Percentiles rank a stretch among this genome's conserved stretches.
phyloP scores from a whole-genome alignment of 345 rosid species.

The Reutealis trisperma region DNA sequence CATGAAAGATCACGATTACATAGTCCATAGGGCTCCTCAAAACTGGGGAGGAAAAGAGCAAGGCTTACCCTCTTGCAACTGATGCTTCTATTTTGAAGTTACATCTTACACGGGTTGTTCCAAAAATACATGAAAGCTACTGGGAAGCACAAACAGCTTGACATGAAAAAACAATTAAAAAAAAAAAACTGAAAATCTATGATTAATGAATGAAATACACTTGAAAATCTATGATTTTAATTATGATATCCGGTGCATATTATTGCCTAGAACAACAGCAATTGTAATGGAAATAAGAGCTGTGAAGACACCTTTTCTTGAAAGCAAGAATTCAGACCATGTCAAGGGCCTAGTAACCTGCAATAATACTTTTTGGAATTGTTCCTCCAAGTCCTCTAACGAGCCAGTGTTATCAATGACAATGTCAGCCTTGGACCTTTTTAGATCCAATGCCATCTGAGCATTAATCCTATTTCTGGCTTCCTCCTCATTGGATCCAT shows the following conservation, averaged over 20 bases:
- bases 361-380: slow-evolving; percentile 49
- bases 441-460: slow-evolving; percentile 76
- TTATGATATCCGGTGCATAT: slow-evolving; percentile 13
- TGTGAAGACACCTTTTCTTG: slow-evolving; percentile 71
- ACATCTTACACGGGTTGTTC: too few species aligned
- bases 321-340: slow-evolving; percentile 79
- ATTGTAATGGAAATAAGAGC: slow-evolving; percentile 44
- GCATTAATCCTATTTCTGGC: slow-evolving; percentile 77
- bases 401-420: slow-evolving; percentile 78
- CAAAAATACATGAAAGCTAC: background rate
- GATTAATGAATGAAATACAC: background rate
- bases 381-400: slow-evolving; percentile 61
- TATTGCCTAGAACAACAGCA: slow-evolving; percentile 52
- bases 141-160: background rate
- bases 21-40: too few species aligned
- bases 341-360: slow-evolving; percentile 69
- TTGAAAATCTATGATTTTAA: background rate
- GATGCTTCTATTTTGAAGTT: too few species aligned
- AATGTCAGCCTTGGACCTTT: slow-evolving; percentile 68
- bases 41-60: too few species aligned
- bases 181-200: too few species aligned
- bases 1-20: too few species aligned
- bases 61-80: too few species aligned
- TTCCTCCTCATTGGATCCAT: slow-evolving; percentile 58
- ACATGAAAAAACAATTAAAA: background rate